Conservation (phyloP, 2,329 filamentous ascomycete species). For the Fusarium succisae region DNA sequence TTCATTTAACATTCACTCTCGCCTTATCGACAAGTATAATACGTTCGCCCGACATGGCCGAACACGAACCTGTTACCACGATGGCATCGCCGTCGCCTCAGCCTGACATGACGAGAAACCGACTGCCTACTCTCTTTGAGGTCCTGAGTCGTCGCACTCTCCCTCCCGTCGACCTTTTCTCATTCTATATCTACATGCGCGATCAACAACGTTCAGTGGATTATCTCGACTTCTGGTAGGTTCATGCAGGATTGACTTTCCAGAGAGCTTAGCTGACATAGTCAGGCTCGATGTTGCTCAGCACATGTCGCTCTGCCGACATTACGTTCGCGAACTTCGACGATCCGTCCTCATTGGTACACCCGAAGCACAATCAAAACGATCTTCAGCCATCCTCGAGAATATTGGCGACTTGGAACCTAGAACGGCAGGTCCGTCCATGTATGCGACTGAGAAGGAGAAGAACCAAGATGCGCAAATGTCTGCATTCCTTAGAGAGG, state of each 20-base stretch:
- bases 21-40: conserved; percentile 2
- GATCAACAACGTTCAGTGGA: conserved; percentile 98
- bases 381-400: conserved; percentile 83
- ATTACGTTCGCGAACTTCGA: conserved; percentile 95
- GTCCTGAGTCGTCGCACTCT: conserved; percentile 94
- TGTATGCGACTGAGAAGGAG: conserved; percentile 74
- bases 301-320: conserved; percentile 96
- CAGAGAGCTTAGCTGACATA: conserved; percentile 19
- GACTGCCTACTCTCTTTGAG: conserved; percentile 94
- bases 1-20: conserved; percentile 29
- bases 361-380: conserved; percentile 89
- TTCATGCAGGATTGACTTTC: conserved; percentile 7
- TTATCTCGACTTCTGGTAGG: conserved; percentile 97
- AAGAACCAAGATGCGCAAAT: conserved; percentile 87
- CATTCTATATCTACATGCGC: conserved; percentile 99
- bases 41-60: conserved; percentile 38
- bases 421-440: conserved; percentile 67
- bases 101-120: conserved; percentile 75
- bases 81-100: conserved; percentile 60
- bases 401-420: conserved; percentile 73
- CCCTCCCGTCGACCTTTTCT: conserved; percentile 95
- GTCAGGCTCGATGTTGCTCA: conserved; percentile 97
- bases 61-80: conserved; percentile 41
- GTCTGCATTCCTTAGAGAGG: conserved; percentile 85
- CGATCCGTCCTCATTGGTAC: conserved; percentile 93